Conservation (phyloP, 306 rosid genomes). For the Sophora flavescens region DNA sequence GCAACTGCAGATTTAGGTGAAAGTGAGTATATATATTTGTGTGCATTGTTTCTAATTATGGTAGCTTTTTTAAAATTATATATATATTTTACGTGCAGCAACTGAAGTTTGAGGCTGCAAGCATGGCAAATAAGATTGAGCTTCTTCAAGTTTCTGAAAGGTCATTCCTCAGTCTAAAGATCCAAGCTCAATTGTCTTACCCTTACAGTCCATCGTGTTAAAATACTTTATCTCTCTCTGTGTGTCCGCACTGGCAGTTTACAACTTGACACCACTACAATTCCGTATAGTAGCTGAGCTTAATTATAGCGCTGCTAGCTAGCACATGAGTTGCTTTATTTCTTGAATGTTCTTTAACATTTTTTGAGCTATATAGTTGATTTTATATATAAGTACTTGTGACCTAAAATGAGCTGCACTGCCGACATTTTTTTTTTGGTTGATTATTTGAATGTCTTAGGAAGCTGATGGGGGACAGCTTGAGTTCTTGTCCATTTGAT, state of each 20-base stretch:
- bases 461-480: constrained; percentile 63
- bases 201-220: background rate
- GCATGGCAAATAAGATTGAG: constrained; percentile 60
- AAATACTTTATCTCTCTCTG: background rate
- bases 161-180: constrained; percentile 43
- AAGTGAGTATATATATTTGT: background rate
- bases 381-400: background rate
- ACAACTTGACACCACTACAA: background rate
- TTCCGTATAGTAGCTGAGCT: no score
- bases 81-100: constrained; percentile 51
- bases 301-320: background rate
- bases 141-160: constrained; percentile 60
- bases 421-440: background rate
- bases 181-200: background rate
- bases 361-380: background rate
- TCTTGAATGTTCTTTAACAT: no score
- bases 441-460: constrained; percentile 48
- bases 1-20: no score
- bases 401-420: background rate
- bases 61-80: background rate
- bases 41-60: background rate
- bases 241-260: background rate
- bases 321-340: background rate
- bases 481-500: constrained; percentile 55
- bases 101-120: constrained; percentile 59